Base-by-base conservation (phyloP, 768 basidiomycete species). In the Trametes coccinea region DNA sequence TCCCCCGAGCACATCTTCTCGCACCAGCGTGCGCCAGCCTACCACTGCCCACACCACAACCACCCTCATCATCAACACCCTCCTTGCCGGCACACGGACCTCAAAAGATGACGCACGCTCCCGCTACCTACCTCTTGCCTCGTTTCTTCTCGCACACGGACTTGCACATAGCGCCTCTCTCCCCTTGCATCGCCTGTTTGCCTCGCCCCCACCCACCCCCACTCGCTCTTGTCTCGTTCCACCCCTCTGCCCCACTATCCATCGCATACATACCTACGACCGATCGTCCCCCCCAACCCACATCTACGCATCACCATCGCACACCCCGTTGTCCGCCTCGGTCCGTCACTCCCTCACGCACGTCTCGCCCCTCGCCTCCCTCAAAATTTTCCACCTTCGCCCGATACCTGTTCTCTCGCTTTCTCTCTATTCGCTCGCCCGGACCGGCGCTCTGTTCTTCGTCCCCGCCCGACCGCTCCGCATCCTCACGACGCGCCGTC, bases 111-210 rank as follows among this genome's bases (percentile, higher is more conserved):
- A 51, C 60, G 60, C 57, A 45, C 57, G 22, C 57, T 14, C 8
- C n/a, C 30, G 29, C 30, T 29, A 41, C 41, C 57, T 27, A 40
- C 40, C 17, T 52, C 41, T 54, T 58, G 44, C 40, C 52, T 50
- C 53, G 29, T 37, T 60, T 49, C 53, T 41, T 46, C 54, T 52
- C 51, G 55, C 64, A 60, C 33, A 65, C 60, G 64, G 64, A 65
- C 64, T 62, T 68, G 64, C 64, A 70, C 66, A 68, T 63, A 67
- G 53, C 63, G 40, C 66, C 63, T 62, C 64, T 41, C 58, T 9
- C 10, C 27, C 37, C 53, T 30, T 43, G 48, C 45, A 43, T 62
- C 33, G 10, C 45, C 22, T 56, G 56, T 41, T 45, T 45, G 37
- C 52, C 48, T 58, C 14, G 8, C 33, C 55, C 55, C 52, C 56